Base-by-base conservation (phyloP, 2,329 filamentous ascomycete genomes). In the Aspergillus clavatus region DNA sequence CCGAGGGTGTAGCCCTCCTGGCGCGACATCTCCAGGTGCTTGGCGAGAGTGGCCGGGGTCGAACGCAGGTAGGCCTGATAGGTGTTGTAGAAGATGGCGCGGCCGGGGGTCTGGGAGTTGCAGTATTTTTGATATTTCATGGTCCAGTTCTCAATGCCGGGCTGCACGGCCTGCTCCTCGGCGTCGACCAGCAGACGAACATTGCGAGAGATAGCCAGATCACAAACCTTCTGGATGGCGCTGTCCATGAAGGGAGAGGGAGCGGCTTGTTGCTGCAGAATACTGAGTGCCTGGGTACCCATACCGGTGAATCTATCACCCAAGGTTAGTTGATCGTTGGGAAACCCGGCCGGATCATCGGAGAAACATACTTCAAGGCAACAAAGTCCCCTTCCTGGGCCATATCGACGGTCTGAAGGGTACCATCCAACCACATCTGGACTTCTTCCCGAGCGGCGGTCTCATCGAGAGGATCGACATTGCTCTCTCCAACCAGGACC, bases 71-170 rank as follows among this genome's bases (percentile, higher is more conserved):
- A 79, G 16, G 70, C 74, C 61, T 79, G 76, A 53, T 77, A 70
- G 5, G 76, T 78, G 49, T 72, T 72, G 54, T 75, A 77, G 39
- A 79, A 65, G 42, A 90, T 78, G 11, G 70, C 66, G 16, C 66
- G 61, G 21, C 66, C 68, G 23, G 68, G 71, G 5, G 67, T 72
- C 50, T 68, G 61, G 1, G 55, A 59, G 59, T 79, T 80, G 60
- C 72, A 76, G 50, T 69, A 71, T 24, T 75, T 70, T 72, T 78
- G 78, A 42, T 79, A 66, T 42, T 72, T 71, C 52, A 77, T 70
- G 6, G 74, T 73, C 76, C 75, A 79, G 14, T 62, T 52, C 52
- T 79, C 76, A 48, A 79, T 79, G 3, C 71, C 68, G 2, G 61
- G 61, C 57, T 80, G 76, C 19, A 78, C 66, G 5, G 68, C 67